Percentiles rank a stretch among this genome's conserved stretches.
Evolutionary conservation across 2,329 filamentous ascomycete genomes (phyloP).

Genomic region (Penicillium crustosum): DNA sequence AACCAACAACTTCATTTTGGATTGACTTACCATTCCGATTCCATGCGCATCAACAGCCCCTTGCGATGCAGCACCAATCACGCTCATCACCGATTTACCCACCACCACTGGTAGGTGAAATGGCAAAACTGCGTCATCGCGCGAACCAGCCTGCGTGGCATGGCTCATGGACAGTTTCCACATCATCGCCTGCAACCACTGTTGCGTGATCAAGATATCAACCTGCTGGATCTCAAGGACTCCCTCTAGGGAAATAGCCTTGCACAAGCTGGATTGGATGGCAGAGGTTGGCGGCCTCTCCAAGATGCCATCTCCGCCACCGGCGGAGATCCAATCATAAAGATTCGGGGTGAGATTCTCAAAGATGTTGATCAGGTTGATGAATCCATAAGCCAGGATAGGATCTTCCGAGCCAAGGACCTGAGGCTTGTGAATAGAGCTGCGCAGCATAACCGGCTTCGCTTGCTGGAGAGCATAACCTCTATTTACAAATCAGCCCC

Average conservation of each 20-base stretch:
- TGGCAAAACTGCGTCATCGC: constrained; percentile 57
- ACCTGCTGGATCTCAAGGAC: constrained; percentile 67
- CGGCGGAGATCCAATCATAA: constrained; percentile 42
- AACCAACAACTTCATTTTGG: not conserved
- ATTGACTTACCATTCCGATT: constrained; percentile 66
- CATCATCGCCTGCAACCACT: constrained; percentile 70
- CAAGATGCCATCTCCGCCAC: constrained; percentile 32
- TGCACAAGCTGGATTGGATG: constrained; percentile 54
- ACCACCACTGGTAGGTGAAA: constrained; percentile 66
- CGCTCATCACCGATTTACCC: constrained; percentile 61
- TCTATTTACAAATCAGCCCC: constrained; percentile 38
- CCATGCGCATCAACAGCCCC: constrained; percentile 74
- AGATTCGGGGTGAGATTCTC: constrained; percentile 40
- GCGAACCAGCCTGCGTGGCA: constrained; percentile 59
- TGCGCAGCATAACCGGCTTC: constrained; percentile 68
- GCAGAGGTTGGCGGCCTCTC: constrained; percentile 36
- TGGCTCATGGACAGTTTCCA: constrained; percentile 71
- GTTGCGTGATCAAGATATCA: constrained; percentile 67
- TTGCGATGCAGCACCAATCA: constrained; percentile 72
- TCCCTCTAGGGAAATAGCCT: constrained; percentile 56
- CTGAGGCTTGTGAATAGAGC: constrained; percentile 64
- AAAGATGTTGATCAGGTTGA: constrained; percentile 42
- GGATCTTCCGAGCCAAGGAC: constrained; percentile 59
- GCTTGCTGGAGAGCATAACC: constrained; percentile 71
- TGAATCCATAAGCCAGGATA: constrained; percentile 42